Evolutionary conservation across 176 grass and related monocot species (phyloP).

Genomic region (Microstegium vimineum): DNA sequence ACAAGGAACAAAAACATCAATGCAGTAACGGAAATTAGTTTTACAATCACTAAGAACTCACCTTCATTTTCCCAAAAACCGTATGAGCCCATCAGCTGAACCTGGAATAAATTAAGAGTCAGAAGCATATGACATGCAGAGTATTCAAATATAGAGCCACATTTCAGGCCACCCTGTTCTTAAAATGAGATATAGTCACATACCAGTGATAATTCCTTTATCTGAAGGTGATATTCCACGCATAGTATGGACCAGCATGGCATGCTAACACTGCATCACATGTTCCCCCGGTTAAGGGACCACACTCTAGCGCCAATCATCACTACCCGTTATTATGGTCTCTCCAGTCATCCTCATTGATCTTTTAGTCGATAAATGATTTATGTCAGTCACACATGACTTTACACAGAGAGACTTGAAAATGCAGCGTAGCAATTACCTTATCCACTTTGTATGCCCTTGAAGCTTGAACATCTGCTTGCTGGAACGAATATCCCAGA

Average conservation of each 20-base stretch:
- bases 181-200: constrained; percentile 24
- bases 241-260: constrained; percentile 89
- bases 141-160: constrained; percentile 3
- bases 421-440: constrained; percentile 43
- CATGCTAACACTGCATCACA: constrained; percentile 95
- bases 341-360: constrained; percentile 91
- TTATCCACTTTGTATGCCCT: constrained; percentile 98
- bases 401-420: background rate
- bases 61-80: constrained; percentile 99
- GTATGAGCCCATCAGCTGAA: constrained; percentile 90
- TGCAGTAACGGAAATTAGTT: constrained; percentile 6
- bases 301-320: constrained; percentile 99
- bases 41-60: constrained; percentile 32
- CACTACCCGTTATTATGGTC: constrained; percentile 92
- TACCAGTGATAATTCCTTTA: constrained; percentile 96
- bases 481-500: constrained; percentile 97
- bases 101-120: constrained; percentile 54
- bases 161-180: constrained; percentile 5
- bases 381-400: background rate
- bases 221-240: constrained; percentile 95
- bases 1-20: constrained; percentile 13
- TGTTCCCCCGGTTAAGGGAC: constrained; percentile 82
- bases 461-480: constrained; percentile 92
- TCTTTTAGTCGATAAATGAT: constrained; percentile 38
- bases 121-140: constrained; percentile 12